Evolutionary conservation across 495 filamentous ascomycete genomes (phyloP).

Genomic region (Penicillium desertorum): DNA sequence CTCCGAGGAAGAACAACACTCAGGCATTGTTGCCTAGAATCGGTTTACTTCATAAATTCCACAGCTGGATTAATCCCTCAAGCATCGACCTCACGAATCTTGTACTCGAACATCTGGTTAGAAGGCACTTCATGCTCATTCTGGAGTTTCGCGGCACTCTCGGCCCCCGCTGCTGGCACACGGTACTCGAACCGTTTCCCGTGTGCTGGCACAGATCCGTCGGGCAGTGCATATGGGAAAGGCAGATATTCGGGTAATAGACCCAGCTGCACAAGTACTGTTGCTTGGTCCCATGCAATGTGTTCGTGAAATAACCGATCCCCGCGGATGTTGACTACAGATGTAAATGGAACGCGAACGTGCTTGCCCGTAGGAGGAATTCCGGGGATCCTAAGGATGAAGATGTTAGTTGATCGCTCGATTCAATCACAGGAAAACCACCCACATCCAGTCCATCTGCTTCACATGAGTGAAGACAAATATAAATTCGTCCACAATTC

Average conservation of each 20-base stretch:
- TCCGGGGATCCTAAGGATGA: constrained; percentile 54
- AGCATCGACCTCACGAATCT: constrained; percentile 20
- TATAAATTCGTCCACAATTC: constrained; percentile 59
- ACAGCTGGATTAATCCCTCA: neutral
- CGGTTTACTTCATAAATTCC: neutral
- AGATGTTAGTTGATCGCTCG: constrained; percentile 45
- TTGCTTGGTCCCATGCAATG: constrained; percentile 83
- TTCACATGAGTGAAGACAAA: constrained; percentile 64
- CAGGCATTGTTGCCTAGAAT: neutral
- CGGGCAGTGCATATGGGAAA: constrained; percentile 54
- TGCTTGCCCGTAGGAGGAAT: constrained; percentile 66
- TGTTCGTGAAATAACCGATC: constrained; percentile 78
- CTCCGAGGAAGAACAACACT: neutral
- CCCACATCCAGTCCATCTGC: constrained; percentile 67
- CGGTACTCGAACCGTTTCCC: constrained; percentile 58
- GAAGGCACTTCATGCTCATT: constrained; percentile 57
- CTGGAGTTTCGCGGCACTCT: constrained; percentile 62
- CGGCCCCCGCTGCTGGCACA: constrained; percentile 66
- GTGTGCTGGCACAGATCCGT: constrained; percentile 33
- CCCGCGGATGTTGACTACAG: constrained; percentile 72
- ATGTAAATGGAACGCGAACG: constrained; percentile 67
- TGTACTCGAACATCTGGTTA: constrained; percentile 62
- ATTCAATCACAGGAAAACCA: constrained; percentile 35
- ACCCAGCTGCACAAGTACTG: constrained; percentile 70
- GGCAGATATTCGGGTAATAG: constrained; percentile 62